A percentile compares a stretch with the other conserved stretches of the same genome.
Conservation (phyloP, 2,329 filamentous ascomycete species). For the Alternaria longipes region DNA sequence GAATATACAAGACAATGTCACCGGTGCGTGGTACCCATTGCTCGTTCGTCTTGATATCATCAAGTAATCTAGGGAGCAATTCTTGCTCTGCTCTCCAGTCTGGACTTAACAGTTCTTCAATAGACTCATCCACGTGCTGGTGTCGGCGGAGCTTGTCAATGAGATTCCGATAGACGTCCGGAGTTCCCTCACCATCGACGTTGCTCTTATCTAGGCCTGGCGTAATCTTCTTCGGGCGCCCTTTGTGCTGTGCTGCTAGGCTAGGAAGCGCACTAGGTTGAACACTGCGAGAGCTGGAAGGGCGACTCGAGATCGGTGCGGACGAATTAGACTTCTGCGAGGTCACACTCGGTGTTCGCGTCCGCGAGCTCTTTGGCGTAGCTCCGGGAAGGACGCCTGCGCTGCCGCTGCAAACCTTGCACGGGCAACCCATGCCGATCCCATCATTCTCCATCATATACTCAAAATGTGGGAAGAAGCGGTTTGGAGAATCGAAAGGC, state of each 20-base stretch:
- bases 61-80: slow-evolving; percentile 54
- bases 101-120: slow-evolving; percentile 62
- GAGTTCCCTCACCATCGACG: slow-evolving; percentile 62
- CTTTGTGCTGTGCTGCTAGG: slow-evolving; percentile 18
- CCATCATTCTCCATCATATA: slow-evolving; percentile 62
- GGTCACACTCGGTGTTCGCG: slow-evolving; percentile 11
- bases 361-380: slow-evolving; percentile 13
- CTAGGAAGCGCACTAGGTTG: neutral
- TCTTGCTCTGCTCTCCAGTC: slow-evolving; percentile 65
- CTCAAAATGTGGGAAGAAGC: slow-evolving; percentile 67
- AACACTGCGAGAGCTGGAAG: neutral
- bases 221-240: slow-evolving; percentile 30
- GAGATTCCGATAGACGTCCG: slow-evolving; percentile 62
- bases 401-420: slow-evolving; percentile 57
- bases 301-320: neutral
- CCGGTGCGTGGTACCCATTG: slow-evolving; percentile 64
- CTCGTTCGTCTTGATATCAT: slow-evolving; percentile 55
- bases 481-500: slow-evolving; percentile 62
- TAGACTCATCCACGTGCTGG: slow-evolving; percentile 54
- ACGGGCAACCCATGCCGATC: slow-evolving; percentile 57
- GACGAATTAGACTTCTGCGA: neutral
- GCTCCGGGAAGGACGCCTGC: slow-evolving; percentile 30
- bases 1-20: slow-evolving; percentile 65
- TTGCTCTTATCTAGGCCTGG: slow-evolving; percentile 34
- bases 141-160: slow-evolving; percentile 59